Evolutionary conservation across 805 yeast genomes (phyloP), one percentile per base, ranked within the genome.

Genomic region (Zygoascus flipseniorum): DNA sequence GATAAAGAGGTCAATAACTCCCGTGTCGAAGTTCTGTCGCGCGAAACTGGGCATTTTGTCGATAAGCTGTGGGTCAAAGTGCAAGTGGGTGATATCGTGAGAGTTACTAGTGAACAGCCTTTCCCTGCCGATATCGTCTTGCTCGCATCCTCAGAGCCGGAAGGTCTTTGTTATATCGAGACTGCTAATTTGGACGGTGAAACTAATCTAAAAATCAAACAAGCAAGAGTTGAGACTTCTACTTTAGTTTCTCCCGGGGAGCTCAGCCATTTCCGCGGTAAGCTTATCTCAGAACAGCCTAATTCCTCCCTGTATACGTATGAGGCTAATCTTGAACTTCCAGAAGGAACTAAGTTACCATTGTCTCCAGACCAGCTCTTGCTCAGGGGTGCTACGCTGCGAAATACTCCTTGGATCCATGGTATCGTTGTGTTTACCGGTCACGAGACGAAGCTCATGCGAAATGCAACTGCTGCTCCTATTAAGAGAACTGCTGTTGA

Each of bases 391-490:
- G 99, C 99, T 5, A 89, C 93, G 2, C 74, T 93, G 57, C 78
- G 97, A 69, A 93, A 93, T 65, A 95, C 99, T 0, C 86, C 83
- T 44, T 93, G 97, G 97, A 81, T 93, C 44, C 87, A 87, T 62
- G 99, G 99, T 20, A 76, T 89, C 50, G 97, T 88, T 1, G 81
- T 93, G 0, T 93, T 92, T 67, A 93, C 99, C 0, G 99, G 99
- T 19, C 99, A 95, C 67, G 99, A 93, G 71, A 93, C 99, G 0
- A 93, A 93, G 65, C 76, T 93, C 59, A 92, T 93, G 98, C 81
- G 99, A 66, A 93, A 93, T 72, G 99, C 99, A 18, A 90, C 98
- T 1, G 97, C 99, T 1, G 84, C 99, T 1, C 99, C 99, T 10
- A 95, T 93, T 63, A 93, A 93, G 67, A 79, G 95, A 63, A 93